Evolutionary conservation across 2,329 filamentous ascomycete species (phyloP).

Genomic region (Westerdykella sp.): DNA sequence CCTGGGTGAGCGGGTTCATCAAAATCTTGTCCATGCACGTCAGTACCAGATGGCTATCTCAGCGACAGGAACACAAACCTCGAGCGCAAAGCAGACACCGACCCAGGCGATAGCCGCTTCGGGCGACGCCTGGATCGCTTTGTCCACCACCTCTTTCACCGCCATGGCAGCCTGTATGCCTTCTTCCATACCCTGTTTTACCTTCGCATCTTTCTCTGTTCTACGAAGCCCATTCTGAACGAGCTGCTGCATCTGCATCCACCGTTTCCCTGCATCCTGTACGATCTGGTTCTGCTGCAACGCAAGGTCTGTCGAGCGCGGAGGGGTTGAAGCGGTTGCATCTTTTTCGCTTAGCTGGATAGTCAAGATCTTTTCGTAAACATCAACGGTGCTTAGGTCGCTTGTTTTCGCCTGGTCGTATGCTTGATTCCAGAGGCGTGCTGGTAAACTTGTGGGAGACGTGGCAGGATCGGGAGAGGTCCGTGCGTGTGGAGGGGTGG

Average conservation of each 20-base stretch:
- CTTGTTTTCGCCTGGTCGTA: no score
- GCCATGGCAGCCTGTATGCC: slow-evolving; percentile 17
- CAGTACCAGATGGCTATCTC: slow-evolving; percentile 1
- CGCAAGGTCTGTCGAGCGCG: no score
- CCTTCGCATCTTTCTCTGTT: slow-evolving; percentile 16
- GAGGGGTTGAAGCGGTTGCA: no score
- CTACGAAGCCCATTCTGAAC: slow-evolving; percentile 23
- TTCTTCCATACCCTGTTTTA: slow-evolving; percentile 19
- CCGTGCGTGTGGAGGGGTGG: no score
- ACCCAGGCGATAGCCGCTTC: slow-evolving; percentile 37
- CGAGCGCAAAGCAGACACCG: slow-evolving; percentile 30
- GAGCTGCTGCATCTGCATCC: slow-evolving; percentile 27
- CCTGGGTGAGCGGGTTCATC: no score
- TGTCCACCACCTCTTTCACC: slow-evolving; percentile 19
- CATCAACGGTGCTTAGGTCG: no score
- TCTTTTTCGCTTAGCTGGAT: no score
- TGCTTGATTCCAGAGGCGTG: no score
- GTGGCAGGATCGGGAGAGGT: no score
- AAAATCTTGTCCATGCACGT: slow-evolving; percentile 3
- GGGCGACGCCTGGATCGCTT: slow-evolving; percentile 22
- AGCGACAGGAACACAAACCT: slow-evolving; percentile 19
- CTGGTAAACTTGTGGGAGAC: no score
- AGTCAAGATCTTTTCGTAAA: no score
- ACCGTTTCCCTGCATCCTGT: slow-evolving; percentile 1
- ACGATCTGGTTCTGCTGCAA: no score